Evolutionary conservation across 2,329 filamentous ascomycete genomes (phyloP), one percentile per base, ranked within the genome.

Genomic region (Fusarium caatingaense): DNA sequence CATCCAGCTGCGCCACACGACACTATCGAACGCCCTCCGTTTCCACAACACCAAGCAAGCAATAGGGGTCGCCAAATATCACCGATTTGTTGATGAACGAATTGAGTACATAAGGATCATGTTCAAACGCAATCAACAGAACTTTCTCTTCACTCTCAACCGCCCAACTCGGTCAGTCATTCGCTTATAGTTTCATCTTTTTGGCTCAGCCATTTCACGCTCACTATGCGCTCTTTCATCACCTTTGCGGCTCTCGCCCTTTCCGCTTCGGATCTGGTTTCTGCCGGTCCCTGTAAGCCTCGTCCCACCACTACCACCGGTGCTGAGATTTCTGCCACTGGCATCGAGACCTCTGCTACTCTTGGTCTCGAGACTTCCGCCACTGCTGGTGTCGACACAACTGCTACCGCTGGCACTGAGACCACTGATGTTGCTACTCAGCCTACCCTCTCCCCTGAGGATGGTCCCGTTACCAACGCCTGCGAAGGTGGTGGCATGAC

Each of bases 151-250:
- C 44, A 55, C 16, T 23, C 18, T 45, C 48, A 64, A 64, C 60
- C 60, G 66, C 20, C 66, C 65, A 69, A 68, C 66, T 68, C 66
- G 65, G 66, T 34, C 60, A 46, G 15, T 47, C 60, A 28, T 41
- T 59, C 37, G 25, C 51, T 69, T 41, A 5, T 41, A 5, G 37
- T 40, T 8, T 25, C 9, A 27, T 23, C 15, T 8, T 56, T 53
- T 45, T 56, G 45, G 20, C 28, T 27, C 30, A 8, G 48, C 32
- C 16, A 53, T 42, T n/a, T 27, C 7, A 9, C 58, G 42, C 21
- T 69, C 56, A 47, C 30, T 46, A 71, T 71, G 68, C 68, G 64
- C 51, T 71, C 68, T 8, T 51, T 66, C 27, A 45, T 68, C 28
- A 57, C 56, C 6, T 48, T 71, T 21, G 64, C 53, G n/a, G 68